Evolutionary conservation across 2,329 filamentous ascomycete genomes (phyloP).

Genomic region (Triangularia verruculosa): DNA sequence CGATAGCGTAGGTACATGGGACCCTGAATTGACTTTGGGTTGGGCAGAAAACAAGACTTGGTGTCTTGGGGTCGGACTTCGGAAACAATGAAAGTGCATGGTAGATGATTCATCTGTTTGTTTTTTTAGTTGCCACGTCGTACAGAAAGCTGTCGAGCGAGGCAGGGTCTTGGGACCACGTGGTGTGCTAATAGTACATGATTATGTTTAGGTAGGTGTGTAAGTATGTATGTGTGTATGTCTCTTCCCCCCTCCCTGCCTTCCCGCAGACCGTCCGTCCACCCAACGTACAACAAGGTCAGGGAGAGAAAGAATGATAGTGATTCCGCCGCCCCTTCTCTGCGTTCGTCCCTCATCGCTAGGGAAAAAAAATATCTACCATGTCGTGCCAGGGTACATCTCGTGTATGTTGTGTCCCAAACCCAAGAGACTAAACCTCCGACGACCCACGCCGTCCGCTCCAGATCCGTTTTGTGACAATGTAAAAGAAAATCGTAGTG

Average conservation of each 20-base stretch:
- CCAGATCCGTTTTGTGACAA: slow-evolving; percentile 13
- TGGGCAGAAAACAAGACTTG: neutral
- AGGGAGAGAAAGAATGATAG: neutral
- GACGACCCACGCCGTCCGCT: slow-evolving; percentile 8
- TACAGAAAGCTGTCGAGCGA: neutral
- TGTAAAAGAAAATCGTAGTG: slow-evolving; percentile 10
- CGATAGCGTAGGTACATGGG: no score
- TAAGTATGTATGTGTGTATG: neutral
- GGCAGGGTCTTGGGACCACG: neutral
- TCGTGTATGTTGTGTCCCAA: slow-evolving; percentile 23
- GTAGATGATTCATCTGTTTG: neutral
- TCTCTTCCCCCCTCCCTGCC: slow-evolving; percentile 1
- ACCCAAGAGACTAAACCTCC: slow-evolving; percentile 1
- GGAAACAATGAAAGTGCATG: neutral
- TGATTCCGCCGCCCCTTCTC: neutral
- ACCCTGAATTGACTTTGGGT: neutral
- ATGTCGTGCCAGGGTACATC: slow-evolving; percentile 11
- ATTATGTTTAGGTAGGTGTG: slow-evolving; percentile 18
- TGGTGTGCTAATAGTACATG: slow-evolving; percentile 20
- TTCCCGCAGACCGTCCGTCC: neutral
- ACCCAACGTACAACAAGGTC: neutral
- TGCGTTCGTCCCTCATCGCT: slow-evolving; percentile 11
- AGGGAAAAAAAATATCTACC: slow-evolving; percentile 15
- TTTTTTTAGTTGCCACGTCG: neutral
- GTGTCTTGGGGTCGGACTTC: neutral